Evolutionary conservation across 2,329 filamentous ascomycete genomes (phyloP).

Genomic region (Rhytidhysteron rufulum): DNA sequence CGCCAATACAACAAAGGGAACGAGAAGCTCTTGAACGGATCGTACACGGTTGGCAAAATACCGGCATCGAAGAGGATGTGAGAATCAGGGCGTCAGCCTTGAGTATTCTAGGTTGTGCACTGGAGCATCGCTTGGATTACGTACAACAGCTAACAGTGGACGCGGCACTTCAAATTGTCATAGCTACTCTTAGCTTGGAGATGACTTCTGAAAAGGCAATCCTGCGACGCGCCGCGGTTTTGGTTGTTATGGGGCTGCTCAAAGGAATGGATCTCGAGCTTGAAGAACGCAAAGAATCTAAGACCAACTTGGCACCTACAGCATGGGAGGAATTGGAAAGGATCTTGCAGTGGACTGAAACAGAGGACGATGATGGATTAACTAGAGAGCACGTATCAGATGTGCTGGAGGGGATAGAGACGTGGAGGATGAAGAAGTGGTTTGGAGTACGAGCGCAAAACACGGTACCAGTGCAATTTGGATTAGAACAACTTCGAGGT

Average conservation of each 20-base stretch:
- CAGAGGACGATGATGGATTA: slow-evolving; percentile 64
- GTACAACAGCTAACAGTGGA: slow-evolving; percentile 34
- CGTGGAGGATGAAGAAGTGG: slow-evolving; percentile 55
- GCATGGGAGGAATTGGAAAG: slow-evolving; percentile 60
- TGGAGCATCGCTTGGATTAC: slow-evolving; percentile 54
- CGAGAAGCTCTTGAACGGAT: slow-evolving; percentile 54
- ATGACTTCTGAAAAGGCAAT: slow-evolving; percentile 58
- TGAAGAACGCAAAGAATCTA: slow-evolving; percentile 31
- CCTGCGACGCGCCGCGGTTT: slow-evolving; percentile 61
- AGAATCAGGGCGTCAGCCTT: slow-evolving; percentile 67
- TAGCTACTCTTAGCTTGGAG: slow-evolving; percentile 63
- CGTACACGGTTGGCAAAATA: slow-evolving; percentile 64
- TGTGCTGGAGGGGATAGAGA: slow-evolving; percentile 64
- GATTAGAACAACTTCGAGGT: slow-evolving; percentile 42
- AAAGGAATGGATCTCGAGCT: slow-evolving; percentile 54
- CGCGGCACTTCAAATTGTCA: slow-evolving; percentile 58
- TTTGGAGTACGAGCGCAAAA: slow-evolving; percentile 36
- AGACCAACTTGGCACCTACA: slow-evolving; percentile 52
- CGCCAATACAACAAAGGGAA: slow-evolving; percentile 33
- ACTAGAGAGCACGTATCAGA: slow-evolving; percentile 64
- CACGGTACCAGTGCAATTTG: slow-evolving; percentile 11
- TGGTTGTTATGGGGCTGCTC: slow-evolving; percentile 61
- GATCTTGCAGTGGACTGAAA: slow-evolving; percentile 60
- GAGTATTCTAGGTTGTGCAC: slow-evolving; percentile 57
- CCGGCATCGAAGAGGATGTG: slow-evolving; percentile 62